Conservation (phyloP, 2,329 filamentous ascomycete species). For the Colletotrichum cereale region DNA sequence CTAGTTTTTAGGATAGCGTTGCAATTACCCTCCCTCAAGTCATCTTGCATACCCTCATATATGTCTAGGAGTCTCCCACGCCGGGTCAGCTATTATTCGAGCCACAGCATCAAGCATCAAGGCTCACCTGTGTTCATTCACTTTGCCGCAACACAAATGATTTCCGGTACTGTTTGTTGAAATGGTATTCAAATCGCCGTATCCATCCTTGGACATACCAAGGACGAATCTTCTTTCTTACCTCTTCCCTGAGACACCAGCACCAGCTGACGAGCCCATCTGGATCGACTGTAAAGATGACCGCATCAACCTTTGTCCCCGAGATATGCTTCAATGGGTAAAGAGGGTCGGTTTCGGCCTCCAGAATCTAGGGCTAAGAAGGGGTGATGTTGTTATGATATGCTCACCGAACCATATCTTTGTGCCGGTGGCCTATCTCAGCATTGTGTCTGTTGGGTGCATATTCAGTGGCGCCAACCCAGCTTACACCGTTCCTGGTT, state of each 20-base stretch:
- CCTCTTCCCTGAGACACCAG: constrained; percentile 48
- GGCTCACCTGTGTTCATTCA: not conserved
- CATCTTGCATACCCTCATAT: not conserved
- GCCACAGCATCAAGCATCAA: not conserved
- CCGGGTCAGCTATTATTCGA: not conserved
- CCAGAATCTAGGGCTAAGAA: constrained; percentile 57
- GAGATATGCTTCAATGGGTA: constrained; percentile 62
- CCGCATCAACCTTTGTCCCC: constrained; percentile 58
- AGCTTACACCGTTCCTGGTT: constrained; percentile 61
- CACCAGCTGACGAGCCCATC: constrained; percentile 59
- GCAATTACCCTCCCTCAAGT: not conserved
- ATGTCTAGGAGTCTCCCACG: not conserved
- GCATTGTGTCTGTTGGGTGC: constrained; percentile 63
- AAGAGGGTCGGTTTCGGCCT: constrained; percentile 64
- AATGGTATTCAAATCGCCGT: constrained; percentile 60
- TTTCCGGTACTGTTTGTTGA: not conserved
- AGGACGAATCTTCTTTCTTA: constrained; percentile 58
- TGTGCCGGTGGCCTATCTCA: constrained; percentile 66
- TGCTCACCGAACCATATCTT: constrained; percentile 68
- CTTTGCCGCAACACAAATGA: not conserved
- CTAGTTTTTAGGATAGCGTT: not conserved
- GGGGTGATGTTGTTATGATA: constrained; percentile 65
- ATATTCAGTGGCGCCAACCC: constrained; percentile 69
- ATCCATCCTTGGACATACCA: constrained; percentile 56
- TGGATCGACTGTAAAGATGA: constrained; percentile 66